Base-by-base conservation (phyloP, 441 rosid species). In the Pelargonium cotyledonis region DNA sequence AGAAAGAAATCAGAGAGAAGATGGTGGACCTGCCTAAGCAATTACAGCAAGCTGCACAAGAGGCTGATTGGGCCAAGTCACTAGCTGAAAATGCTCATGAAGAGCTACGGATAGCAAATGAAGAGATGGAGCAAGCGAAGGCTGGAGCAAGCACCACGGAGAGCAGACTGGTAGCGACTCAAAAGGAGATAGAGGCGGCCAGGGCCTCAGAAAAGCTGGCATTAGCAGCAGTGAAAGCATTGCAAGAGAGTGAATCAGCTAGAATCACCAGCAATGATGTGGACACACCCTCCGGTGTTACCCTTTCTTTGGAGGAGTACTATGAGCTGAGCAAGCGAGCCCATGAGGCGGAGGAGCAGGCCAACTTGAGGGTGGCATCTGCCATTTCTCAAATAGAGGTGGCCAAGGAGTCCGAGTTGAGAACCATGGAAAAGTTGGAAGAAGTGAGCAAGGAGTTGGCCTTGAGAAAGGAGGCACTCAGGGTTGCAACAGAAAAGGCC, bases 131-230 rank as follows among this genome's bases (percentile, higher is more conserved):
- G 71, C 95, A 86, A 71, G 97, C 89, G 15, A 88, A 83, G 75
- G 97, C 96, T 62, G 92, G 85, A 15, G 89, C 87, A 43, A 79
- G 80, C 79, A 89, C 93, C 21, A 76, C 89, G 83, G 87, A 86
- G 75, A 88, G 95, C 81, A 83, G 96, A 70, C 79, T 94, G 72
- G 80, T 82, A 16, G 97, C 98, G 5, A 87, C 95, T 41, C 88
- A 79, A 46, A 94, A 91, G 80, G 98, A 91, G 81, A 94, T 84
- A 53, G 96, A 86, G 75, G 98, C 97, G 64, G 89, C 98, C 44
- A 87, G 74, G 76, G 96, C 96, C 70, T 88, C 98, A 0, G 97
- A 94, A 69, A 83, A 84, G 64, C 60, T 94, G 69, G 98, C 98
- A 46, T 78, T 87, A 69, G 90, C 90, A 51, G 91, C 98, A 51